Evolutionary conservation across 148 eudicot species (phyloP).

Genomic region (Rhododendron ferrugineum): DNA sequence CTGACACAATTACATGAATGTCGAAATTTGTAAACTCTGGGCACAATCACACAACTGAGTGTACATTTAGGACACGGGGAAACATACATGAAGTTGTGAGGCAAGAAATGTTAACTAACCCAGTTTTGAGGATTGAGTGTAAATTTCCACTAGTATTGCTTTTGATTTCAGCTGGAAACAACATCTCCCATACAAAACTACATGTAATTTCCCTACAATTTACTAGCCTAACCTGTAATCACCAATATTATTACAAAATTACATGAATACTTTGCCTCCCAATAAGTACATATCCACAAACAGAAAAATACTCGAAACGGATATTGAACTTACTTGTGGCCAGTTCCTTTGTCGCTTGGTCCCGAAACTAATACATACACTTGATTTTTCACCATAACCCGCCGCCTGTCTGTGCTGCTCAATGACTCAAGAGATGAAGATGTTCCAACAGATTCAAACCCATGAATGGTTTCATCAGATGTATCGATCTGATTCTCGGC

Average conservation of each 20-base stretch:
- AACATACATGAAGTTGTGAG: too few relatives aligned
- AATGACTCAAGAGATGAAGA: background rate
- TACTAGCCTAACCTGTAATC: background rate
- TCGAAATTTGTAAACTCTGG: too few relatives aligned
- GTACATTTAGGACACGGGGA: too few relatives aligned
- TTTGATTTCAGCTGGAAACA: background rate
- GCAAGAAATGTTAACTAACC: too few relatives aligned
- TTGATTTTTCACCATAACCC: background rate
- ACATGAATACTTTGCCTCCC: background rate
- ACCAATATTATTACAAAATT: background rate
- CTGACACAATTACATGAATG: too few relatives aligned
- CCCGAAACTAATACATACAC: slow-evolving; percentile 11
- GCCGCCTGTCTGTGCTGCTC: background rate
- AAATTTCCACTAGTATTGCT: background rate
- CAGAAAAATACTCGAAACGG: background rate
- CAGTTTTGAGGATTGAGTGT: too few relatives aligned
- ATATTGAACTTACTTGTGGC: slow-evolving; percentile 18
- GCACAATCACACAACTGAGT: too few relatives aligned
- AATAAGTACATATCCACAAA: background rate
- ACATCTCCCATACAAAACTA: background rate
- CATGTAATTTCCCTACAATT: background rate
- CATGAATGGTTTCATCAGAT: background rate
- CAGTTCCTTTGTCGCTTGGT: slow-evolving; percentile 24
- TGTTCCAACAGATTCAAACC: background rate
- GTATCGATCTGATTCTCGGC: background rate